Base-by-base conservation (phyloP, 2,329 filamentous ascomycete genomes). In the Fusarium odoratissimum region DNA sequence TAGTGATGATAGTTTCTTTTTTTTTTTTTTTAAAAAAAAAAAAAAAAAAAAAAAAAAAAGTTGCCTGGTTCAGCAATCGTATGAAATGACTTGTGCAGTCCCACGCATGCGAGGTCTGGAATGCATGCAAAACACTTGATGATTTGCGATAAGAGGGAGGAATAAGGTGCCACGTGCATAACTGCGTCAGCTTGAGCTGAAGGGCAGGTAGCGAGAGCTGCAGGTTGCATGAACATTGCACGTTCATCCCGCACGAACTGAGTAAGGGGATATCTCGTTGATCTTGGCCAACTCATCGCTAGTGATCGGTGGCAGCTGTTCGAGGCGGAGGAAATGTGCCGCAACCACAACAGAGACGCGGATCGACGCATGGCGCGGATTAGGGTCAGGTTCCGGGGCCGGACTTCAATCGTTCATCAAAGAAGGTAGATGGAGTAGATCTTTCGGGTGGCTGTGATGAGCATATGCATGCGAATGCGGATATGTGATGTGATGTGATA, bases 401-500 rank as follows among this genome's bases (percentile, higher is more conserved):
- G 38, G 58, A 31, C 25, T 67, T 65, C 49, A 64, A 51, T 63
- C 58, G 67, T 72, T 74, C 54, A 55, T 69, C 51, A 61, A 54
- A 55, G 35, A 61, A 54, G 52, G 49, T 41, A n/a, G 37, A 41
- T 28, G 25, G 49, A 54, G 44, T 48, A 57, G 70, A 73, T 73
- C 69, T 75, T 73, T 68, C 71, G 55, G 62, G 63, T 72, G 71
- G 71, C 67, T 71, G 71, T 74, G 71, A 74, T 74, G 71, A 23
- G 59, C 71, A 74, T 74, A 71, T 73, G 71, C 71, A 74, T 57
- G 71, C 51, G 63, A 62, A 74, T 54, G 70, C 62, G 63, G 57
- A 73, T 71, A 69, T 64, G 69, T 71, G 70, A 70, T 58, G 64
- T 55, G 61, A 67, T 69, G 64, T 69, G 66, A 69, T 69, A 64